Base-by-base conservation (phyloP, 768 basidiomycete genomes). In the Roridomyces roridus region DNA sequence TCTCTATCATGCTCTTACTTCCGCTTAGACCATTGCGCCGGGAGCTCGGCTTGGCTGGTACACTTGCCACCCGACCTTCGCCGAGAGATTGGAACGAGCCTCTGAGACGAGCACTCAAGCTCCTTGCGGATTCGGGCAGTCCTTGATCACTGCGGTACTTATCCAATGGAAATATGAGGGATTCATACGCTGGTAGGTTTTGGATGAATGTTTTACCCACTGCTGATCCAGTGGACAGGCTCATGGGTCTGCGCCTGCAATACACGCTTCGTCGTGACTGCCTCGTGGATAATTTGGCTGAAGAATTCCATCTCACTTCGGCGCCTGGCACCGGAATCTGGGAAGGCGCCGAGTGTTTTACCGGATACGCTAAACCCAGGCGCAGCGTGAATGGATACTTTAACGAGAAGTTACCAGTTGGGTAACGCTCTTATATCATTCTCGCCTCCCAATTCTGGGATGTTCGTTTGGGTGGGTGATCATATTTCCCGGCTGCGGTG, bases 41-140 rank as follows among this genome's bases (percentile, higher is more conserved):
- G 92, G 91, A 3, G 82, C 82, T 49, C 83, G 91, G 9, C 68
- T 93, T 23, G 92, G 92, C 4, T 95, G 86, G 86, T 87, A 89
- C 67, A 92, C 90, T 3, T 87, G 87, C 65, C 87, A 84, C 63
- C 85, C 90, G 1, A 45, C 86, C 23, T 92, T 94, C 67, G 86
- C 87, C 10, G 92, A 94, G 66, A 78, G 89, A 23, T 68, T 94
- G 10, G 85, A 89, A 63, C 77, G 92, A 41, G 81, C 83, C 17
- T 79, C 81, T 17, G 92, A 94, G 74, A 84, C 82, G 0, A 79
- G 81, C 4, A 84, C 88, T 0, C 89, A 91, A 65, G 80, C 80
- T 0, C 88, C 92, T 8, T 86, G 82, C 56, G 92, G 91, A 5
- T 88, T 93, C 63, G 77, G 78, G 36, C 88, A 91, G 77, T 76